Conservation (phyloP, 306 rosid genomes). For the Quercus glauca region DNA sequence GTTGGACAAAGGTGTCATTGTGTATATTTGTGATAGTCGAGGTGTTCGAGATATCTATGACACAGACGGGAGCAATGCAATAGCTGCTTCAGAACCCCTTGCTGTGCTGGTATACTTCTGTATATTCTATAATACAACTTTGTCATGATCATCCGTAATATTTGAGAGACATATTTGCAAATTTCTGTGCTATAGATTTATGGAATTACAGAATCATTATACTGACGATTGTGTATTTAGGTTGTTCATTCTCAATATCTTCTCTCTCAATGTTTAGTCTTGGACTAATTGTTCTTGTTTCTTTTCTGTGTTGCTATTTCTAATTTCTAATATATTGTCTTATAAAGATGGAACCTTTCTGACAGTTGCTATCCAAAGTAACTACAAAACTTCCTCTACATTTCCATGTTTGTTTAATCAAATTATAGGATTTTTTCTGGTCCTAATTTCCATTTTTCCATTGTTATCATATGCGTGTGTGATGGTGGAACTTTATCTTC, state of each 20-base stretch:
- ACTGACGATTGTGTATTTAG: not conserved
- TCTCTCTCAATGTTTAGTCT: not conserved
- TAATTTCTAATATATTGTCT: not conserved
- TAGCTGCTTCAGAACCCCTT: constrained; percentile 84
- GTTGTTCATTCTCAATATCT: not conserved
- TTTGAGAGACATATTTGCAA: not conserved
- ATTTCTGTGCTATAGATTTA: not conserved
- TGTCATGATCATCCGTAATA: not conserved
- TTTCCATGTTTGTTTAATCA: not conserved
- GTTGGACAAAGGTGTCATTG: constrained; percentile 98
- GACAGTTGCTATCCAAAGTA: not conserved
- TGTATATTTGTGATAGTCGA: constrained; percentile 81
- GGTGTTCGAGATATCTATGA: constrained; percentile 95
- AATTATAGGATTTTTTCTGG: not conserved
- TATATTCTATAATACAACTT: not conserved
- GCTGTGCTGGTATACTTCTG: constrained; percentile 69
- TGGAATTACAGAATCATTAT: not conserved
- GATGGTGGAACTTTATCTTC: not conserved
- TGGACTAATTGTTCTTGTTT: not conserved
- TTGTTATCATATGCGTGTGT: not conserved
- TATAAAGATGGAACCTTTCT: not conserved
- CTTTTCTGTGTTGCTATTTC: not conserved
- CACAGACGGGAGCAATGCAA: constrained; percentile 85
- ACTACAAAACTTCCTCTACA: not conserved
- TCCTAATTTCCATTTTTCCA: not conserved